Conservation (phyloP, 2,329 filamentous ascomycete species). For the Scleromitrula shiraiana region DNA sequence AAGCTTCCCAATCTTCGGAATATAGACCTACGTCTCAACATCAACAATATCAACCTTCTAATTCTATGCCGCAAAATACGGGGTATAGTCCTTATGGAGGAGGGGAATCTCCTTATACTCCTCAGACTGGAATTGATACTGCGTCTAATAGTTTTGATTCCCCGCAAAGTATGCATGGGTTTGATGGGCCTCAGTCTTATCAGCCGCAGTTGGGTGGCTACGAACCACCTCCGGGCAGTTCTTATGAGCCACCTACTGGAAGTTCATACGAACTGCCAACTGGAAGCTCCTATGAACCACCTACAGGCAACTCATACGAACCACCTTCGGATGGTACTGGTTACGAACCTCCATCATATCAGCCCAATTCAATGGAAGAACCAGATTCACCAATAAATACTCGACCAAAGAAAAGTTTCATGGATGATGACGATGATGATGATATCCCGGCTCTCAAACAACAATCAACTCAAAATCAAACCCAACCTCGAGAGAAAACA, state of each 20-base stretch:
- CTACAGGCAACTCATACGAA: constrained; percentile 20
- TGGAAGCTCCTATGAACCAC: constrained; percentile 22
- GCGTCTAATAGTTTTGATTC: constrained; percentile 8
- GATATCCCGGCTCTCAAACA: constrained; percentile 47
- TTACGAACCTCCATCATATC: constrained; percentile 41
- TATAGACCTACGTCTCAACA: constrained; percentile 25
- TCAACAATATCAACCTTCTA: constrained; percentile 25
- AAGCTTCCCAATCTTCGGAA: constrained; percentile 34
- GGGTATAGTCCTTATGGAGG: constrained; percentile 18
- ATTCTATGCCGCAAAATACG: constrained; percentile 18
- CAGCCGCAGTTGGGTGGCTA: constrained; percentile 14
- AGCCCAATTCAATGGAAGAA: constrained; percentile 42
- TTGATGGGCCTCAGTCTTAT: constrained; percentile 10
- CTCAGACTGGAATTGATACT: not conserved
- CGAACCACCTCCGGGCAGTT: constrained; percentile 12
- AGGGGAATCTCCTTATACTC: constrained; percentile 4
- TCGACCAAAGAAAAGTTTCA: constrained; percentile 66
- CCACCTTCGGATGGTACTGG: constrained; percentile 30
- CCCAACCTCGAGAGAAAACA: constrained; percentile 44
- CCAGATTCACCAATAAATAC: constrained; percentile 33
- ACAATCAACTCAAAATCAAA: too few relatives aligned
- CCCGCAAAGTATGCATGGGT: constrained; percentile 18
- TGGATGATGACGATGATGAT: constrained; percentile 75
- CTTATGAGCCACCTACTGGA: constrained; percentile 21
- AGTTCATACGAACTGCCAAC: constrained; percentile 22